Evolutionary conservation across 352 stramenopile species (phyloP).

Genomic region (Pythium brassicae): DNA sequence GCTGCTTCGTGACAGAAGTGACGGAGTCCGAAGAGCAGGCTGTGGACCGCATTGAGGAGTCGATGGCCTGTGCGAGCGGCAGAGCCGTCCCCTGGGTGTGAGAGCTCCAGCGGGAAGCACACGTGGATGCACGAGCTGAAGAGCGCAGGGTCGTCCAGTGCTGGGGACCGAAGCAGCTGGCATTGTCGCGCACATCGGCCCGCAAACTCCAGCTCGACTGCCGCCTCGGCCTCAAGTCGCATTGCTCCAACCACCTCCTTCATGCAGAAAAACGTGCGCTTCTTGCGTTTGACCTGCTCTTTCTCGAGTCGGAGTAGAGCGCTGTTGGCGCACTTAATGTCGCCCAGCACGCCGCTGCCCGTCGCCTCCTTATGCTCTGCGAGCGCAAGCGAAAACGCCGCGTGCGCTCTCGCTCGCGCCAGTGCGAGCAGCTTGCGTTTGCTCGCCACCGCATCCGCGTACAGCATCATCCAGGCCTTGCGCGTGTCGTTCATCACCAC

Average conservation of each 20-base stretch:
- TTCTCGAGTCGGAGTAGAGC: conserved; percentile 25
- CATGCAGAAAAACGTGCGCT: conserved; percentile 21
- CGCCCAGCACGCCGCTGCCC: conserved; percentile 9
- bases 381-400: conserved; percentile 13
- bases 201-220: conserved; percentile 8
- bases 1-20: conserved; percentile 20
- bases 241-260: conserved; percentile 21
- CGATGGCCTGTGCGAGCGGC: not conserved
- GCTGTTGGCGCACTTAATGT: conserved; percentile 20
- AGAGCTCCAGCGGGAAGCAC: conserved; percentile 26
- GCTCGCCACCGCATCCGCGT: conserved; percentile 19
- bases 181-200: conserved; percentile 11
- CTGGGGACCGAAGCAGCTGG: conserved; percentile 17
- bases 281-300: conserved; percentile 27
- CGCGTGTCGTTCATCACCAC: conserved; percentile 38
- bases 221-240: conserved; percentile 19
- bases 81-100: not conserved
- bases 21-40: conserved; percentile 23
- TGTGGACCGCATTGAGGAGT: conserved; percentile 15
- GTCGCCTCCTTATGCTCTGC: conserved; percentile 9
- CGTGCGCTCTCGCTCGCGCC: conserved; percentile 6
- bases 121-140: conserved; percentile 24
- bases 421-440: conserved; percentile 18
- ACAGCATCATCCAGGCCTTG: conserved; percentile 25
- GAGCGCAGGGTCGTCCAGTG: conserved; percentile 15